Evolutionary conservation across 768 basidiomycete genomes (phyloP).

Genomic region (Podaxis sp.): DNA sequence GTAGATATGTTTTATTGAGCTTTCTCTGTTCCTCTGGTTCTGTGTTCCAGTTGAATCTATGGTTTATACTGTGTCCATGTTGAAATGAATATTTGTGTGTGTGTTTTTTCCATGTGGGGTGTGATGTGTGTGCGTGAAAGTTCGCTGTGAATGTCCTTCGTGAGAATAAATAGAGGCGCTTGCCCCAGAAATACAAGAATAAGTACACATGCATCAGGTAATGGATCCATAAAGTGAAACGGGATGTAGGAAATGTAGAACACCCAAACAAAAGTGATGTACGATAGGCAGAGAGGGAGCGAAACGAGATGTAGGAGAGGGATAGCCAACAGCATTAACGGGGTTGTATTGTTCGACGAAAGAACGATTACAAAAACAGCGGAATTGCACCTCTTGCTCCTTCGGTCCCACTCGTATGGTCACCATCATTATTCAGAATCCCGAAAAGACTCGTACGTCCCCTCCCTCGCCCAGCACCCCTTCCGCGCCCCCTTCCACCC

Average conservation of each 20-base stretch:
- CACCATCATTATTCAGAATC: constrained; percentile 13
- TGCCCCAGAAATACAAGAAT: neutral
- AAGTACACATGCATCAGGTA: neutral
- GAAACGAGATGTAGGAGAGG: neutral
- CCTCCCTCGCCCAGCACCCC: constrained; percentile 21
- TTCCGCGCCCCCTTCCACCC: constrained; percentile 17
- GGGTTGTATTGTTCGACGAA: neutral
- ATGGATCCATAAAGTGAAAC: neutral
- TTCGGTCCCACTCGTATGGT: neutral
- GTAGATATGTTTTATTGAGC: neutral
- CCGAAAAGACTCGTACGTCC: neutral
- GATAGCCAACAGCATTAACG: neutral
- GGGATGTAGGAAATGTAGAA: neutral
- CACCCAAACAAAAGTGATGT: neutral
- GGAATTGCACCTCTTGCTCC: constrained; percentile 38
- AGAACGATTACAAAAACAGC: constrained; percentile 35
- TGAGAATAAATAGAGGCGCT: no score
- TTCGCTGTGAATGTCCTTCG: no score
- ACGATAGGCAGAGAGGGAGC: neutral
- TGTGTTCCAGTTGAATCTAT: neutral
- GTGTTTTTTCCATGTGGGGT: no score
- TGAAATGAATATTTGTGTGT: no score
- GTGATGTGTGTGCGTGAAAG: no score
- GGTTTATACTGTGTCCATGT: no score
- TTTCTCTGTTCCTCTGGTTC: constrained; percentile 1